Evolutionary conservation across 1,284 basidiomycete species (phyloP), one percentile per base, ranked within the genome.

Genomic region (Puccinia novopanici): DNA sequence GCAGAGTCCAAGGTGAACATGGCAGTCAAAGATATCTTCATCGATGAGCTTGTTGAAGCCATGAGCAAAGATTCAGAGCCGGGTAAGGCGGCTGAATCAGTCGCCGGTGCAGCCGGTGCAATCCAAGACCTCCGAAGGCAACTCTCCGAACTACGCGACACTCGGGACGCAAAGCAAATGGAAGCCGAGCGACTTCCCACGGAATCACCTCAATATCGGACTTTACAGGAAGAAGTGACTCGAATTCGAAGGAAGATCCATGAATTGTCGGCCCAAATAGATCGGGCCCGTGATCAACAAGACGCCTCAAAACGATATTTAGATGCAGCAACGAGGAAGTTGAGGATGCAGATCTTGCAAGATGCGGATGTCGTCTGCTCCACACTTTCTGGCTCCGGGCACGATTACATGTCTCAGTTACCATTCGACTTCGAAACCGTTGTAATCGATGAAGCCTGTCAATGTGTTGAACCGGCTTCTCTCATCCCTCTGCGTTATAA

Each of bases 361-460:
- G 91, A 93, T 82, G 93, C 94, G 1, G 95, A 99, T 84, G 91
- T 99, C 45, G 92, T 99, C 81, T 99, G 97, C 85, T 89, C 92
- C 42, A 99, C 97, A 0, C 88, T 99, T 9, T 94, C 94, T 3
- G 95, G 95, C 45, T 90, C 95, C 9, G 97, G 96, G 1, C 93
- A 98, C 84, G 95, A 98, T 57, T 89, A 90, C 76, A 88, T 99
- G 71, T 90, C 92, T 80, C 88, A 90, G 19, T 83, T 87, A 3
- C 83, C 85, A 6, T 91, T 94, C 83, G 92, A 95, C 76, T 98
- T 98, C 84, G 95, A 98, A 84, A 94, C 97, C 85, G 91, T 99
- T 82, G 91, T 99, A 84, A 97, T 99, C 82, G 97, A 99, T 85
- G 97, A 99, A 86, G 97, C 97, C 0, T 96, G 96, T 0, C 97